Conservation (phyloP, 495 filamentous ascomycete genomes). For the Podospora pseudopauciseta region DNA sequence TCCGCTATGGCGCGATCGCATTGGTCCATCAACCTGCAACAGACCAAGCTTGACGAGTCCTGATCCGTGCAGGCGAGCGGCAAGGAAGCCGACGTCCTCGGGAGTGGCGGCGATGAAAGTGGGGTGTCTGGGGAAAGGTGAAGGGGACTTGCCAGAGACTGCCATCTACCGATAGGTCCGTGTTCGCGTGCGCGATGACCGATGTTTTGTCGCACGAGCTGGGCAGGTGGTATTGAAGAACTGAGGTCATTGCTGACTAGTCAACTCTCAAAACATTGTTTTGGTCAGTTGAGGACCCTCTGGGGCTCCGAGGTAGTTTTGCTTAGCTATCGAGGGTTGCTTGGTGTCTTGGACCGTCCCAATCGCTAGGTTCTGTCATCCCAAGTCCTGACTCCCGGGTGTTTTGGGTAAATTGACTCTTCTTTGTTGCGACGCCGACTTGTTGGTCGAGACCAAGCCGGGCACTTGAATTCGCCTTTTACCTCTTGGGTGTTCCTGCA, state of each 20-base stretch:
- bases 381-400: not conserved
- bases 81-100: constrained; percentile 7
- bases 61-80: constrained; percentile 5
- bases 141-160: not conserved
- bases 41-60: not conserved
- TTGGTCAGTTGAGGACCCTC: not conserved
- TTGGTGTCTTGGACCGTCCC: not conserved
- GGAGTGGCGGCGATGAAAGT: constrained; percentile 7
- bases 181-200: not conserved
- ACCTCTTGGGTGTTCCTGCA: constrained; percentile 6
- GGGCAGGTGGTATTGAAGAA: constrained; percentile 23
- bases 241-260: constrained; percentile 5
- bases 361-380: constrained; percentile 4
- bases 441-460: too few relatives aligned
- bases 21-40: constrained; percentile 8
- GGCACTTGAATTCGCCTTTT: not conserved
- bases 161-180: constrained; percentile 12
- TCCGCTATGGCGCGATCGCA: constrained; percentile 18
- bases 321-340: not conserved
- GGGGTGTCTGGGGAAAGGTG: not conserved
- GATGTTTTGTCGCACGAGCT: constrained; percentile 6
- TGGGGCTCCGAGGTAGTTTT: not conserved
- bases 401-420: constrained; percentile 6
- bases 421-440: not conserved
- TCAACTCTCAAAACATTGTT: not conserved